These are phyloP conservation scores for Uncinocarpus reesii DNA, from an alignment of 2,329 filamentous ascomycete species.

Conservation along the genomic window DNA sequence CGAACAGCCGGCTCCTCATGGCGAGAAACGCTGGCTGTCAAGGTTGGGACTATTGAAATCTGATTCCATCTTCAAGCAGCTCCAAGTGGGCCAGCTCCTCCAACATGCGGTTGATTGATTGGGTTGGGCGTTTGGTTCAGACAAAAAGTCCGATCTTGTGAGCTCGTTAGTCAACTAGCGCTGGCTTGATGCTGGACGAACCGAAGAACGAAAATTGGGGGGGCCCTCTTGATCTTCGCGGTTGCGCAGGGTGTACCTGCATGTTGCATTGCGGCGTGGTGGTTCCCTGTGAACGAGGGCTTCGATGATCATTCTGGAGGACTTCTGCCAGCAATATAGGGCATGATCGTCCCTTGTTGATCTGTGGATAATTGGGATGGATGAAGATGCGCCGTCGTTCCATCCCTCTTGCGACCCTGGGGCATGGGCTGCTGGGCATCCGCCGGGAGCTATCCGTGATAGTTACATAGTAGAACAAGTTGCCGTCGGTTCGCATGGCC, in stretches of 20 bases:
- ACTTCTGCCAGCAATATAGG: background rate
- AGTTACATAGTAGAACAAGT: too few species aligned
- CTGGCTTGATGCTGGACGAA: too few species aligned
- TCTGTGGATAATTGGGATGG: background rate
- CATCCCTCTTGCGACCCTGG: too few species aligned
- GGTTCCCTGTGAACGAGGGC: background rate
- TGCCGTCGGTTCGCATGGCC: too few species aligned
- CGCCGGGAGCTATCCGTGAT: too few species aligned
- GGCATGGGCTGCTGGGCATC: too few species aligned
- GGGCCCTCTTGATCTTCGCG: background rate
- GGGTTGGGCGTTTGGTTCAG: background rate
- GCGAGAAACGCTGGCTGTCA: too few species aligned
- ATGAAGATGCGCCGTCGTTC: too few species aligned
- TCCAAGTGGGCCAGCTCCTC: background rate
- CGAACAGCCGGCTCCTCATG: too few species aligned
- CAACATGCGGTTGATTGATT: background rate
- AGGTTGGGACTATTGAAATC: slow-evolving; percentile 7
- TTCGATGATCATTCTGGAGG: slow-evolving; percentile 3
- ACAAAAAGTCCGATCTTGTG: background rate
- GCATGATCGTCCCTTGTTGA: slow-evolving; percentile 1
- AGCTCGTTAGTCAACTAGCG: background rate
- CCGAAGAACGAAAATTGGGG: too few species aligned
- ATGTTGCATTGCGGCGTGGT: slow-evolving; percentile 9
- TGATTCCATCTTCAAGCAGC: background rate
- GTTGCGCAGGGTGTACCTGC: background rate